Conservation (phyloP, 2,329 filamentous ascomycete species). For the Aspergillus arachidicola region DNA sequence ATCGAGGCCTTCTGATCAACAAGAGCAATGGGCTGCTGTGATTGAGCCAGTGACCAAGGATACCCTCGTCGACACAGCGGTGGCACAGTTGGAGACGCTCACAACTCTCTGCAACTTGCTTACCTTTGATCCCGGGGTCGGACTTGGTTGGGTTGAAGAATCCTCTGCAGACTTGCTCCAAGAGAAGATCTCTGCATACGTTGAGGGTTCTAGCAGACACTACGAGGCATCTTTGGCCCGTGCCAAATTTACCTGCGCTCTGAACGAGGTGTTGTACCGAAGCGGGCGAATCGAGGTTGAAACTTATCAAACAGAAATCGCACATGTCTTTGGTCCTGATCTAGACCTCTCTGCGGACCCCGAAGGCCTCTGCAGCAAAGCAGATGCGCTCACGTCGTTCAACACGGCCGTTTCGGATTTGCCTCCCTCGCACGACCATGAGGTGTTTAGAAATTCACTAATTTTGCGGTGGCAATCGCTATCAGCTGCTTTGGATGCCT, state of each 20-base stretch:
- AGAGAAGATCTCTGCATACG: slow-evolving; percentile 57
- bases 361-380: slow-evolving; percentile 56
- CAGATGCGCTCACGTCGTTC: slow-evolving; percentile 59
- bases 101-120: slow-evolving; percentile 55
- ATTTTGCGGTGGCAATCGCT: slow-evolving; percentile 56
- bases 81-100: slow-evolving; percentile 63
- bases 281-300: slow-evolving; percentile 51
- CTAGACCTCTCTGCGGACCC: slow-evolving; percentile 48
- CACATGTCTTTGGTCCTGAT: slow-evolving; percentile 43
- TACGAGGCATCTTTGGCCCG: slow-evolving; percentile 58
- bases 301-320: slow-evolving; percentile 55
- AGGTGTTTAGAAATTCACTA: slow-evolving; percentile 33
- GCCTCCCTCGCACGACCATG: slow-evolving; percentile 29
- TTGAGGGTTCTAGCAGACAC: slow-evolving; percentile 47
- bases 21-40: slow-evolving; percentile 68
- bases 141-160: slow-evolving; percentile 61
- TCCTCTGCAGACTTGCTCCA: slow-evolving; percentile 56
- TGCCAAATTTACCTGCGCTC: slow-evolving; percentile 59
- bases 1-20: slow-evolving; percentile 27
- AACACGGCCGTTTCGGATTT: slow-evolving; percentile 50
- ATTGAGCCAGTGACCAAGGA: slow-evolving; percentile 66
- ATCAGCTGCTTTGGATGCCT: slow-evolving; percentile 51
- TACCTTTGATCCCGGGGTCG: slow-evolving; percentile 44
- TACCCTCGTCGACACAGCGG: slow-evolving; percentile 68
- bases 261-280: slow-evolving; percentile 61